Evolutionary conservation across 2,329 filamentous ascomycete species (phyloP), one percentile per base, ranked within the genome.

Genomic region (Alternaria incomplexa): DNA sequence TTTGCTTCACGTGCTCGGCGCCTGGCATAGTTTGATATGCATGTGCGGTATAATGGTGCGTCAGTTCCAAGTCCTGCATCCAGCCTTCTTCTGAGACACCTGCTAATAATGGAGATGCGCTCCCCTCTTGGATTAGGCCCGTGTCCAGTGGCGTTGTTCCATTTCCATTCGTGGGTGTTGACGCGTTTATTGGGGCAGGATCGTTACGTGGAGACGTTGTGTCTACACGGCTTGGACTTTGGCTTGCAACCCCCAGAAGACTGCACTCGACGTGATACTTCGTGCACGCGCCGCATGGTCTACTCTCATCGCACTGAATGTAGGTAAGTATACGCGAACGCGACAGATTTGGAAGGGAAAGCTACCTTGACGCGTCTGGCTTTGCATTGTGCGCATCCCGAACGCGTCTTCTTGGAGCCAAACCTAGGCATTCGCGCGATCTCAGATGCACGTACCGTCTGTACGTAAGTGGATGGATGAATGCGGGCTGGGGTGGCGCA

Each of bases 191-290:
- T 45, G 28, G 40, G 28, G 15, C 25, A 22, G 48, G 58, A n/a
- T 57, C 60, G 62, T 28, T 30, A 15, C 1, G 58, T 44, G 58
- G 51, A 13, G 48, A 53, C 17, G 36, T n/a, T 11, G 57, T 47
- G 17, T n/a, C 40, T 30, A 28, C 23, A 20, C 40, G 40, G 13
- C 22, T 44, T 54, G 44, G 26, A 43, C 36, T 56, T 48, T 45
- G 30, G 28, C 26, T 45, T 20, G 61, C 51, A 40, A 20, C 25
- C 22, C 30, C 56, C 28, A 74, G 51, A 36, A 77, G 70, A 62
- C 75, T 77, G 62, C 75, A 77, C 45, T 72, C 68, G 6, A 72
- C 75, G 36, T 67, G 63, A 61, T 77, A 73, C 59, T 66, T 69
- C 6, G 65, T 62, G 57, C 75, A 77, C 40, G 72, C 71, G 54